Evolutionary conservation across 179 eudicot genomes (phyloP).

Genomic region (Corrigiola litoralis): DNA sequence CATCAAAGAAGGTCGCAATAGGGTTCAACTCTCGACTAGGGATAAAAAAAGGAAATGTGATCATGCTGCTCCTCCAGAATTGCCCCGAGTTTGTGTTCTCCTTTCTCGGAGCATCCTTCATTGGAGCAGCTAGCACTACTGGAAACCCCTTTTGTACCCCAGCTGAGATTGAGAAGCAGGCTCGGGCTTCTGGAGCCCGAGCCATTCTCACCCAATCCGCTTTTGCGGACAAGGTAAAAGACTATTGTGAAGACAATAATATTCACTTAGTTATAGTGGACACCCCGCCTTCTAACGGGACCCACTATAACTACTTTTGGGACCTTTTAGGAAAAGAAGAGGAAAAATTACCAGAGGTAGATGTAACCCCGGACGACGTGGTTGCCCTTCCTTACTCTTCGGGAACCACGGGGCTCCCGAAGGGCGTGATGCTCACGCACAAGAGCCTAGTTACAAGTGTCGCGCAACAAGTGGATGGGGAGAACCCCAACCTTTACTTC

Average conservation of each 20-base stretch:
- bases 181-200: conserved; percentile 52
- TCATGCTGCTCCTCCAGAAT: conserved; percentile 83
- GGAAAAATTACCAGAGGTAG: conserved; percentile 34
- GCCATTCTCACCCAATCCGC: conserved; percentile 56
- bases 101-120: conserved; percentile 68
- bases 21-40: conserved; percentile 43
- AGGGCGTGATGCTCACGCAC: conserved; percentile 96
- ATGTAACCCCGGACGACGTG: conserved; percentile 53
- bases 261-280: conserved; percentile 47
- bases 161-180: conserved; percentile 64
- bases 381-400: conserved; percentile 96
- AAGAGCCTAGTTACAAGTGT: conserved; percentile 77
- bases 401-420: conserved; percentile 90
- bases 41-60: conserved; percentile 39
- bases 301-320: conserved; percentile 38
- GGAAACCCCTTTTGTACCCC: conserved; percentile 80
- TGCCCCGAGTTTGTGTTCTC: conserved; percentile 75
- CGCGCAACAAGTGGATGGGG: conserved; percentile 92
- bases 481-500: conserved; percentile 76
- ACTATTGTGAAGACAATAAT: conserved; percentile 33
- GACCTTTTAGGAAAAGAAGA: conserved; percentile 41
- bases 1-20: conserved; percentile 37
- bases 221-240: conserved; percentile 49
- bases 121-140: conserved; percentile 65
- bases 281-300: conserved; percentile 29